phyloP scores from a whole-genome alignment of 805 yeast species.

The Blastobotrys terrestris region DNA sequence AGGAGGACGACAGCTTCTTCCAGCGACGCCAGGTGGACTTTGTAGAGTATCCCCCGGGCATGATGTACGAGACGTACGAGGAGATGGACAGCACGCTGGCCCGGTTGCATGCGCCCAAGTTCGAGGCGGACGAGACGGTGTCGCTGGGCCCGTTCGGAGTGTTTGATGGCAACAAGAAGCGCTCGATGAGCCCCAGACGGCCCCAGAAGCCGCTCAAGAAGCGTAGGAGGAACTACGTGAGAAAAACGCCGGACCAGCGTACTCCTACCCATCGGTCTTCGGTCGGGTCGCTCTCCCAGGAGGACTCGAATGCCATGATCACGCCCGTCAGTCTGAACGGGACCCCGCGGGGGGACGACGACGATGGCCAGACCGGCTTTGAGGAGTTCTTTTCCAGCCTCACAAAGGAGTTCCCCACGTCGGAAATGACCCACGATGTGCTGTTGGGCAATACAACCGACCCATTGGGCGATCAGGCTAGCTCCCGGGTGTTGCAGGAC shows the following conservation, averaged over 20 bases:
- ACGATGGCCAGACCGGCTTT: not conserved
- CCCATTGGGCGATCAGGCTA: not conserved
- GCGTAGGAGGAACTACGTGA: not conserved
- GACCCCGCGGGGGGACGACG: not conserved
- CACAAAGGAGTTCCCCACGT: not conserved
- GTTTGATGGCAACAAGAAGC: slow-evolving; percentile 42
- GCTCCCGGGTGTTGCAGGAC: slow-evolving; percentile 9
- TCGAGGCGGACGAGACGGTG: slow-evolving; percentile 42
- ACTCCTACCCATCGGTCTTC: not conserved
- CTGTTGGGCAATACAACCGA: not conserved
- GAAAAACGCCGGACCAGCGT: not conserved
- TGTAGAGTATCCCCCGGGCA: slow-evolving; percentile 59
- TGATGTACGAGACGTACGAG: slow-evolving; percentile 62
- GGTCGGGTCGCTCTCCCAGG: not conserved
- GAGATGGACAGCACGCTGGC: slow-evolving; percentile 73
- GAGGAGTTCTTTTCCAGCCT: not conserved
- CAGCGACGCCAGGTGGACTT: slow-evolving; percentile 50
- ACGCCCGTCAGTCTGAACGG: not conserved
- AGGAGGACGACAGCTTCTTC: slow-evolving; percentile 44
- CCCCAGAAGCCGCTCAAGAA: not conserved
- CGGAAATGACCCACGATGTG: not conserved
- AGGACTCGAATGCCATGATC: not conserved
- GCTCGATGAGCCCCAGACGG: not conserved
- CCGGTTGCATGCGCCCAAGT: slow-evolving; percentile 43
- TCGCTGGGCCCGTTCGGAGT: slow-evolving; percentile 79